phyloP scores from a whole-genome alignment of 139 green algal species.

The Spirogloea muscicola region DNA sequence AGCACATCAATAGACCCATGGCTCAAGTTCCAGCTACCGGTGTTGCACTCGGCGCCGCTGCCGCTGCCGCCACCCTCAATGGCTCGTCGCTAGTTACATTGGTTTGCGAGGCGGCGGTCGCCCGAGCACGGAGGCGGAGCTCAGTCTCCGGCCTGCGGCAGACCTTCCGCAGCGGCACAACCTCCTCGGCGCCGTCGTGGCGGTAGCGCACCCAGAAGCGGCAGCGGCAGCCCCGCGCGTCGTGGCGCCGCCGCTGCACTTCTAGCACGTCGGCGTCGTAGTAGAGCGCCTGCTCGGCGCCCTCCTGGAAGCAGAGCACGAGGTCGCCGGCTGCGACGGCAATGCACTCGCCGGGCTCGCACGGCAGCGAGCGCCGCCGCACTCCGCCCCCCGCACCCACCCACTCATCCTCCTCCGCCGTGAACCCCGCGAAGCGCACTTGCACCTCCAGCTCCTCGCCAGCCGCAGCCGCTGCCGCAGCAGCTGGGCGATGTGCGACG shows the following conservation, averaged over 20 bases:
- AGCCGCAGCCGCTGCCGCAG: background rate
- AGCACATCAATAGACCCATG: no score
- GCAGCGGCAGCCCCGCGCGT: constrained; percentile 36
- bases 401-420: constrained; percentile 44
- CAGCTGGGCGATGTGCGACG: background rate
- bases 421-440: constrained; percentile 35
- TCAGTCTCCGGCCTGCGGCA: constrained; percentile 40
- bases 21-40: no score
- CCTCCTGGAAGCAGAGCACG: constrained; percentile 47
- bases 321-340: constrained; percentile 36
- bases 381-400: constrained; percentile 3
- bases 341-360: constrained; percentile 37
- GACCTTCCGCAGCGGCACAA: constrained; percentile 43
- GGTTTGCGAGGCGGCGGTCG: no score
- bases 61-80: no score
- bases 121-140: constrained; percentile 24
- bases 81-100: no score
- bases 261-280: constrained; percentile 42
- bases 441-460: constrained; percentile 27
- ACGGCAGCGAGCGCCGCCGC: constrained; percentile 38
- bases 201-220: constrained; percentile 42
- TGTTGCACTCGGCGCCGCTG: no score
- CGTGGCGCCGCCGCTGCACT: constrained; percentile 40
- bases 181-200: constrained; percentile 31
- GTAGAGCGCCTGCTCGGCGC: constrained; percentile 40